Evolutionary conservation across 345 rosid species (phyloP).

Genomic region (Sisymbrium altissimum): DNA sequence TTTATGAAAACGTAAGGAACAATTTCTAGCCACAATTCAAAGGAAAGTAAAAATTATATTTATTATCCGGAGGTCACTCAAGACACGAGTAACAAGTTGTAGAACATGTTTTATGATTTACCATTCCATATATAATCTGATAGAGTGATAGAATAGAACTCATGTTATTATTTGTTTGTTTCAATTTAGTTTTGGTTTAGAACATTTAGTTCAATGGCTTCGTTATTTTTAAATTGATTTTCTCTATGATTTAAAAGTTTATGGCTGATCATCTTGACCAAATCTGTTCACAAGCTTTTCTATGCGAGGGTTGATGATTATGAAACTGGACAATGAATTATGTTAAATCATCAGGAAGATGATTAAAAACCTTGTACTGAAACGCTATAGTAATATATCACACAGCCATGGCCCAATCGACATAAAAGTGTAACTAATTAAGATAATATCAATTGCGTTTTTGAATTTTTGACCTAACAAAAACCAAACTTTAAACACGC

Average conservation of each 20-base stretch:
- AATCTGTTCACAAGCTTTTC: not conserved
- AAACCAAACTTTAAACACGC: too few species aligned
- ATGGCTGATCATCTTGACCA: not conserved
- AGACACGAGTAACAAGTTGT: not conserved
- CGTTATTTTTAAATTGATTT: not conserved
- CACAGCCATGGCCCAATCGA: not conserved
- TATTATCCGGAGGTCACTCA: not conserved
- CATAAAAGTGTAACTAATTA: not conserved
- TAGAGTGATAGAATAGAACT: not conserved
- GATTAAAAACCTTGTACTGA: not conserved
- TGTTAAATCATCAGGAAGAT: not conserved
- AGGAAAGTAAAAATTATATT: not conserved
- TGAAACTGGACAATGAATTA: not conserved
- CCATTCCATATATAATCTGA: not conserved
- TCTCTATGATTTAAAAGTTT: not conserved
- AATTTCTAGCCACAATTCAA: not conserved
- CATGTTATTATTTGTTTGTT: not conserved
- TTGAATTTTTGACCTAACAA: not conserved
- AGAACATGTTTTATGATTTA: not conserved
- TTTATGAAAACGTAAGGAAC: not conserved
- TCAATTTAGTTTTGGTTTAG: not conserved
- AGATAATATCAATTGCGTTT: not conserved
- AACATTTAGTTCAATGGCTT: not conserved
- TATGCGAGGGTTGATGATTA: not conserved
- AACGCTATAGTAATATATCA: too few species aligned